Percentiles rank a stretch among this genome's conserved stretches.
Evolutionary conservation across 768 basidiomycete species (phyloP).

Genomic region (Chalciporus piperatus): DNA sequence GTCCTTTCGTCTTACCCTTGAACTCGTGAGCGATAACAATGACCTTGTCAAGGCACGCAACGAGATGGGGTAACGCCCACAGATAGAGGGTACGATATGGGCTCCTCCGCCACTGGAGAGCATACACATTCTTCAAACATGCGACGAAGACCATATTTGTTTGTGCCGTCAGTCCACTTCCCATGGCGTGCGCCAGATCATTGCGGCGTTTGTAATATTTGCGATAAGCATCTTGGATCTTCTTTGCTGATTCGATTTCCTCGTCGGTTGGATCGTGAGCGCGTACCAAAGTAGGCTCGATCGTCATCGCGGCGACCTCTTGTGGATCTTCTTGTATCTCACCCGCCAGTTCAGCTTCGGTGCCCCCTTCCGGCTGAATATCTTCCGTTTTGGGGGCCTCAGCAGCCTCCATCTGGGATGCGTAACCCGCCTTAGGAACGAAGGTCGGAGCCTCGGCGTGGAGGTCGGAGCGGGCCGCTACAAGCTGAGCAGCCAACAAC

Average conservation of each 20-base stretch:
- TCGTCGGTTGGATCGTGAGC: constrained; percentile 22
- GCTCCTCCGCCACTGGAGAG: constrained; percentile 26
- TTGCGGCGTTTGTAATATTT: constrained; percentile 1
- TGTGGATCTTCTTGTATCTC: constrained; percentile 13
- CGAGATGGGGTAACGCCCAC: constrained; percentile 38
- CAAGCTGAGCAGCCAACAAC: constrained; percentile 22
- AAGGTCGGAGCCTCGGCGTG: constrained; percentile 17
- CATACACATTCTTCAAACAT: constrained; percentile 28
- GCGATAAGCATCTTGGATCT: constrained; percentile 22
- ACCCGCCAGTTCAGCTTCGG: constrained; percentile 3
- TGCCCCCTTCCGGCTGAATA: background rate
- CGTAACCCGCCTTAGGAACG: constrained; percentile 7
- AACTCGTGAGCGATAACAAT: constrained; percentile 20
- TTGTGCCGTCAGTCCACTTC: constrained; percentile 20
- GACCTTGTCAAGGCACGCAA: constrained; percentile 40
- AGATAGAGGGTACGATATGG: constrained; percentile 38
- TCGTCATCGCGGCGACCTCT: constrained; percentile 4
- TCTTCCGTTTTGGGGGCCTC: constrained; percentile 2
- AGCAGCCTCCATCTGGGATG: background rate
- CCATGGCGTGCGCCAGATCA: constrained; percentile 6
- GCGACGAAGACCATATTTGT: constrained; percentile 22
- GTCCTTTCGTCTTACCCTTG: constrained; percentile 34
- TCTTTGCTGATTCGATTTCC: constrained; percentile 24
- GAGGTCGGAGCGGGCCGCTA: constrained; percentile 13
- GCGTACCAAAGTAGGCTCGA: constrained; percentile 15